Evolutionary conservation across 2,329 filamentous ascomycete genomes (phyloP).

Genomic region (Chaetomiaceae sp.): DNA sequence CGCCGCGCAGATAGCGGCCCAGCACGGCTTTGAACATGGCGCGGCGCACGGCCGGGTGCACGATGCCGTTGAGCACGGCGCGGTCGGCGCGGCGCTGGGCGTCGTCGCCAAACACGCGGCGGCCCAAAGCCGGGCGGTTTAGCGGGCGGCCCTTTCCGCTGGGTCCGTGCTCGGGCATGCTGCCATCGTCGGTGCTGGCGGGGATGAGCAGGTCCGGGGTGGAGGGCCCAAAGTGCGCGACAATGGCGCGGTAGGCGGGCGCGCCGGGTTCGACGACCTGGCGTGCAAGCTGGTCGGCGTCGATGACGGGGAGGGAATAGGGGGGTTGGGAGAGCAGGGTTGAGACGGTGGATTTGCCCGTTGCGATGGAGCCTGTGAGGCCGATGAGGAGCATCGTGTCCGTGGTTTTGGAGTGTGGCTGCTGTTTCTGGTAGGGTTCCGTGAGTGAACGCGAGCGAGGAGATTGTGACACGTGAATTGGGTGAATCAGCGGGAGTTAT

Average conservation of each 20-base stretch:
- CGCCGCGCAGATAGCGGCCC: constrained; percentile 64
- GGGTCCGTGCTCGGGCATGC: constrained; percentile 48
- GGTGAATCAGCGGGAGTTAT: no score
- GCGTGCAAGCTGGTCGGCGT: constrained; percentile 87
- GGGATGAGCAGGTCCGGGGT: constrained; percentile 81
- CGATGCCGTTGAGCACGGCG: constrained; percentile 75
- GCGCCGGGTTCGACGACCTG: constrained; percentile 93
- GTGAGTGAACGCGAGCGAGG: not conserved
- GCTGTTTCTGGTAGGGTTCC: not conserved
- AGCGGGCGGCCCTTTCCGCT: constrained; percentile 64
- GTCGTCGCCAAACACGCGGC: constrained; percentile 76
- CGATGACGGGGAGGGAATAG: constrained; percentile 83
- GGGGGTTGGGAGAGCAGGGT: constrained; percentile 71
- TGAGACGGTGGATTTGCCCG: constrained; percentile 95
- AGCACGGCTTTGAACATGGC: constrained; percentile 74
- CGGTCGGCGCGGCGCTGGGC: constrained; percentile 66
- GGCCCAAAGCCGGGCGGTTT: constrained; percentile 79
- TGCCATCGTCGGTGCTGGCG: constrained; percentile 40
- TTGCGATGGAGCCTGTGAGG: constrained; percentile 93
- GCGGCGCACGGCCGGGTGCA: constrained; percentile 81
- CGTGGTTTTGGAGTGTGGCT: no score
- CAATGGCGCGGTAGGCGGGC: constrained; percentile 72
- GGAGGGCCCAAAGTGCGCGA: constrained; percentile 70
- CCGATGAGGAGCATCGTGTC: constrained; percentile 90
- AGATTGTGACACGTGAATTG: no score